Percentiles rank a stretch among this genome's conserved stretches.
Conservation (phyloP, 164 flowering plant genomes). For the Macadamia integrifolia region DNA sequence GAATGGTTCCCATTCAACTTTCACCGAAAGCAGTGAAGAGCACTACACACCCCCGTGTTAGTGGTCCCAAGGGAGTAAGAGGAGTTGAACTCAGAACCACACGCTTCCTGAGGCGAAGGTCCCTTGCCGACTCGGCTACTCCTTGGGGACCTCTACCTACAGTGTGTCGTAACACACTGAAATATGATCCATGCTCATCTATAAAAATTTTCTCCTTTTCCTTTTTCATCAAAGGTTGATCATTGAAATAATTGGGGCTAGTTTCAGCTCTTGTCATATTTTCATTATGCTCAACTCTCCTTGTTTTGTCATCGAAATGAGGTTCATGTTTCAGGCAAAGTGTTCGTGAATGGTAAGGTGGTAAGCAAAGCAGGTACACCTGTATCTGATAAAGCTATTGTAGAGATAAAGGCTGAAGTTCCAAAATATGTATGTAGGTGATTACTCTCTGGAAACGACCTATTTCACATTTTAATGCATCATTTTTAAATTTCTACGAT, state of each 20-base stretch:
- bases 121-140: not conserved
- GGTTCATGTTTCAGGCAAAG: conserved; percentile 56
- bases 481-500: not conserved
- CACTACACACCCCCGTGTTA: too few relatives aligned
- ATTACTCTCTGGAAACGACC: conserved; percentile 28
- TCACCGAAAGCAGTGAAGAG: too few relatives aligned
- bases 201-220: too few relatives aligned
- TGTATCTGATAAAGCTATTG: conserved; percentile 61
- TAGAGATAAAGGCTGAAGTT: conserved; percentile 82
- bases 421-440: conserved; percentile 99
- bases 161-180: too few relatives aligned
- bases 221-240: too few relatives aligned
- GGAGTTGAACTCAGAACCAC: too few relatives aligned
- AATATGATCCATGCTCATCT: not conserved
- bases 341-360: conserved; percentile 75
- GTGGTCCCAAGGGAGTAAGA: too few relatives aligned
- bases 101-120: too few relatives aligned
- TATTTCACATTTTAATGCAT: not conserved
- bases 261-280: too few relatives aligned
- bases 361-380: conserved; percentile 87
- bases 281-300: not conserved
- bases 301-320: not conserved
- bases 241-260: too few relatives aligned
- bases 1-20: too few relatives aligned
- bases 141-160: not conserved